A percentile compares a stretch with the other conserved stretches of the same genome.
Conservation (phyloP, 2,329 filamentous ascomycete genomes). For the Colletotrichum scovillei region DNA sequence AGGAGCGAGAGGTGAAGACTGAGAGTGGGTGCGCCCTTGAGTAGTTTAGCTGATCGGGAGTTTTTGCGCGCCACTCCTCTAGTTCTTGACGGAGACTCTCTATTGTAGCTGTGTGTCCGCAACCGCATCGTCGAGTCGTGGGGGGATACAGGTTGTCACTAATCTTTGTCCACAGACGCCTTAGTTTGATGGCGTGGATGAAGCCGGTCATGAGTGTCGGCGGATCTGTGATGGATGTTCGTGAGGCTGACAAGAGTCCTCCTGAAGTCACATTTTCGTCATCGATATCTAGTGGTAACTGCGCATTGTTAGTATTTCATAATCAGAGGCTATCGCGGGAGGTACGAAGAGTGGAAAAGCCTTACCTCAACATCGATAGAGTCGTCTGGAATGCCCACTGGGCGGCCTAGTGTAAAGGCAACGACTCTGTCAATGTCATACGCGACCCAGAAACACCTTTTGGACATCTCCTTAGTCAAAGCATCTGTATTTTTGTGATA, state of each 20-base stretch:
- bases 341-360: background rate
- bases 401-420: conserved; percentile 45
- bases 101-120: background rate
- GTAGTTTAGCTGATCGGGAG: conserved; percentile 36
- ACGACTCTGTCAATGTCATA: conserved; percentile 47
- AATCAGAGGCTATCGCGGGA: background rate
- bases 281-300: conserved; percentile 45
- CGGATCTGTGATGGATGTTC: conserved; percentile 26
- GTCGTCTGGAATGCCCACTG: conserved; percentile 41
- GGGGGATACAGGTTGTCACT: conserved; percentile 40
- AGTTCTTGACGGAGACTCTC: conserved; percentile 1
- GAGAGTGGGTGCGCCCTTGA: conserved; percentile 37
- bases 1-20: conserved; percentile 49
- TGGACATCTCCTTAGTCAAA: conserved; percentile 43
- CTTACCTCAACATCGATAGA: conserved; percentile 44
- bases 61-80: conserved; percentile 43
- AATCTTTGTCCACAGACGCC: conserved; percentile 44
- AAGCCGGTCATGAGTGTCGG: conserved; percentile 44
- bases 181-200: conserved; percentile 44
- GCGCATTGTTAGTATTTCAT: background rate
- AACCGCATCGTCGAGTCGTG: conserved; percentile 5
- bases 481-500: conserved; percentile 31
- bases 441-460: conserved; percentile 46
- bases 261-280: conserved; percentile 40
- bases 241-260: conserved; percentile 38